A percentile compares a stretch with the other conserved stretches of the same genome.
Conservation (phyloP, 768 basidiomycete species). For the Termitomyces sp. region DNA sequence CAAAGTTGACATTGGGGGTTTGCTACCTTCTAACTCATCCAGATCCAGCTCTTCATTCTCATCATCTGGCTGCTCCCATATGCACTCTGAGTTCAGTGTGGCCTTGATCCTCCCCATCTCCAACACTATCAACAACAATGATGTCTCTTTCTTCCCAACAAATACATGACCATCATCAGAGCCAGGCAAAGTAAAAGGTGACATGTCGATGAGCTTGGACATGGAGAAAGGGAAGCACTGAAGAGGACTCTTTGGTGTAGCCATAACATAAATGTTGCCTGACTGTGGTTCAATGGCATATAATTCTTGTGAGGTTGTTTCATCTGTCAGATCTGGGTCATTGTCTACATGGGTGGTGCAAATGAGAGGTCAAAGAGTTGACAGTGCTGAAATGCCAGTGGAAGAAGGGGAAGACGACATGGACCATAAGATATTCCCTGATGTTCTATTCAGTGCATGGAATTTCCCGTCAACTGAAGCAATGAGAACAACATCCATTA, state of each 20-base stretch:
- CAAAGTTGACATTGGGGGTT: conserved; percentile 28
- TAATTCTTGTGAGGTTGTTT: conserved; percentile 54
- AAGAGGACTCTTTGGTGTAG: too few species aligned
- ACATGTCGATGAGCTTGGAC: conserved; percentile 90
- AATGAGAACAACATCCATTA: too few species aligned
- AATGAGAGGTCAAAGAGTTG: conserved; percentile 67
- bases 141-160: conserved; percentile 88
- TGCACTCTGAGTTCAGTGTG: too few species aligned
- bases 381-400: conserved; percentile 33
- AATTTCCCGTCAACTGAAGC: too few species aligned
- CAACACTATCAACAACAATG: conserved; percentile 65
- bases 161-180: conserved; percentile 70
- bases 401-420: conserved; percentile 58
- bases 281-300: conserved; percentile 96
- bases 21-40: conserved; percentile 39
- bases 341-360: too few species aligned
- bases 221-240: too few species aligned
- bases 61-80: too few species aligned
- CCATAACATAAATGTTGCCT: conserved; percentile 88
- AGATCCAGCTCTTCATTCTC: conserved; percentile 38
- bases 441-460: conserved; percentile 83
- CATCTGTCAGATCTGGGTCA: conserved; percentile 57
- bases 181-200: conserved; percentile 74
- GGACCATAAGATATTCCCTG: conserved; percentile 83
- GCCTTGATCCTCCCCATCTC: too few species aligned